Percentiles rank a stretch among this genome's conserved stretches.
These are phyloP conservation scores for Globisporangium yorkense DNA, from an alignment of 352 stramenopile species.

Conservation along the genomic window DNA sequence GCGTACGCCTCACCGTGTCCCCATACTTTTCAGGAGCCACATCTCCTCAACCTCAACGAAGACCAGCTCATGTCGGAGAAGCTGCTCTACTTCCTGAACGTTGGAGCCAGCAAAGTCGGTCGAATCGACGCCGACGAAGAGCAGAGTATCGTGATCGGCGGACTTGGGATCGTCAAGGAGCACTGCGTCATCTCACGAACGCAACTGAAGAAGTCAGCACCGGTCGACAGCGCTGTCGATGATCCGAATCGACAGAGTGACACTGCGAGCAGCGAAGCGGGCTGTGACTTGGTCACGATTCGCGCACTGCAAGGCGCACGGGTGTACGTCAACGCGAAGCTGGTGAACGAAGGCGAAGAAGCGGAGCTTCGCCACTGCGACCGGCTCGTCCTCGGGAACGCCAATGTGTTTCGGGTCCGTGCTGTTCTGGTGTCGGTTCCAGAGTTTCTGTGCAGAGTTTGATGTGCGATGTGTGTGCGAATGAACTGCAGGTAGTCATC, in stretches of 20 bases:
- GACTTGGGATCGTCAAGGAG: constrained; percentile 73
- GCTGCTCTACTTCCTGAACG: constrained; percentile 71
- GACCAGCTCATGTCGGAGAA: constrained; percentile 84
- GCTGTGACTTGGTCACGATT: constrained; percentile 25
- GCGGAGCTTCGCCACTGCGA: constrained; percentile 52
- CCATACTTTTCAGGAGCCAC: constrained; percentile 34
- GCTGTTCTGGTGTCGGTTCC: not conserved
- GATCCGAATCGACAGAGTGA: not conserved
- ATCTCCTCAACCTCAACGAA: constrained; percentile 85
- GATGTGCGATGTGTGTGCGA: not conserved
- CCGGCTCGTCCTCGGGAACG: constrained; percentile 68
- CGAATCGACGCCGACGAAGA: constrained; percentile 54
- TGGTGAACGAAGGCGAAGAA: constrained; percentile 28
- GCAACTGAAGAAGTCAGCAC: not conserved
- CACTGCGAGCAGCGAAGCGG: not conserved
- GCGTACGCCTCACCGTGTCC: not conserved
- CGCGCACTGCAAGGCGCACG: constrained; percentile 31
- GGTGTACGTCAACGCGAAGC: constrained; percentile 69
- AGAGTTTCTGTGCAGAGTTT: not conserved
- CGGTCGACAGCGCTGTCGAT: not conserved
- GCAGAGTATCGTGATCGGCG: constrained; percentile 74
- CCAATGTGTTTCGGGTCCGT: constrained; percentile 64
- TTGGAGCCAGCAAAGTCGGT: constrained; percentile 54
- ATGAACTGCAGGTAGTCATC: constrained; percentile 36
- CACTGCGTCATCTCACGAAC: constrained; percentile 46